A percentile compares a stretch with the other conserved stretches of the same genome.
phyloP scores from a whole-genome alignment of 352 stramenopile genomes.

The Phytophthora cryptogea region DNA sequence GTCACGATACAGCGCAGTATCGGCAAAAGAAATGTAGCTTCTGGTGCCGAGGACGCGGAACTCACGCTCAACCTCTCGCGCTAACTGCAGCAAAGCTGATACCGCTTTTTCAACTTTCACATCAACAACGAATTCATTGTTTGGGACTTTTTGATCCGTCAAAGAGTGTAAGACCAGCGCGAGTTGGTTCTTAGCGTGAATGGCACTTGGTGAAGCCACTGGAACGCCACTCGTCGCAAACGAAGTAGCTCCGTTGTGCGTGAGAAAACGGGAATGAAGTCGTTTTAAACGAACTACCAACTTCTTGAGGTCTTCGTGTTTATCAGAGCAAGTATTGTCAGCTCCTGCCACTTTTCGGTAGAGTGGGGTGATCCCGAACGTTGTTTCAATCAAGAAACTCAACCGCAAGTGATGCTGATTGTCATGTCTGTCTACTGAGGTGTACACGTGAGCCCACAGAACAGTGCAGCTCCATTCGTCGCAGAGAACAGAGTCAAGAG shows the following conservation, averaged over 20 bases:
- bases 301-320: conserved; percentile 5
- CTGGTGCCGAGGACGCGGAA: conserved; percentile 56
- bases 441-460: conserved; percentile 76
- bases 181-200: conserved; percentile 25
- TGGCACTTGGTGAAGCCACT: conserved; percentile 23
- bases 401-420: conserved; percentile 51
- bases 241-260: conserved; percentile 10
- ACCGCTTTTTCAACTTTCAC: conserved; percentile 18
- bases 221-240: conserved; percentile 16
- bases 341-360: conserved; percentile 18
- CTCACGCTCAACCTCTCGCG: conserved; percentile 39
- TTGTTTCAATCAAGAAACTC: conserved; percentile 64
- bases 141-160: conserved; percentile 5
- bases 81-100: conserved; percentile 37
- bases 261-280: conserved; percentile 22
- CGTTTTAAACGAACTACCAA: conserved; percentile 10
- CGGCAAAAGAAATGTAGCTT: conserved; percentile 51
- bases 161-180: conserved; percentile 19
- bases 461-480: conserved; percentile 75
- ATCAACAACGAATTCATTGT: conserved; percentile 2
- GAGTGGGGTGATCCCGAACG: conserved; percentile 54
- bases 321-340: neutral
- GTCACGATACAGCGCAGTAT: conserved; percentile 50
- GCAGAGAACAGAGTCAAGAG: conserved; percentile 59
- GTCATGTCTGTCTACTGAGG: conserved; percentile 24